Conservation (phyloP, 73 alveolate genomes). For the Uronychia setigera region DNA sequence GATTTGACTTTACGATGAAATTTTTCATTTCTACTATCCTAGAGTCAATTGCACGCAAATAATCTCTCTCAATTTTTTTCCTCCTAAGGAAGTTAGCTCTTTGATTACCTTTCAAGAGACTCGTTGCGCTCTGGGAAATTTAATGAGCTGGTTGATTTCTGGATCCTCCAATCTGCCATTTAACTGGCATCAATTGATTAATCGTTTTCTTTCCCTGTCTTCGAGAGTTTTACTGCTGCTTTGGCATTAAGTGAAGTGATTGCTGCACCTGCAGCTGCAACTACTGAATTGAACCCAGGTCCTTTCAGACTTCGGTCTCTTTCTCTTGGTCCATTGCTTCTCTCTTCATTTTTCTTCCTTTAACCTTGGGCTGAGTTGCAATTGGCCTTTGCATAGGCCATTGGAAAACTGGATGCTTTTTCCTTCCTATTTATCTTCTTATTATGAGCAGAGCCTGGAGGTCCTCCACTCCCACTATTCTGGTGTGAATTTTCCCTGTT, state of each 20-base stretch:
- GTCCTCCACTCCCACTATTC: too few relatives aligned
- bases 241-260: neutral
- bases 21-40: neutral
- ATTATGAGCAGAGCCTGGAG: neutral
- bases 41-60: neutral
- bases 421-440: neutral
- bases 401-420: neutral
- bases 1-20: neutral
- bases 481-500: neutral
- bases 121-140: neutral
- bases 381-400: neutral
- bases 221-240: neutral
- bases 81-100: neutral
- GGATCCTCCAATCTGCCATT: neutral
- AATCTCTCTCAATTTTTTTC: neutral
- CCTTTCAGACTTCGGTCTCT: neutral
- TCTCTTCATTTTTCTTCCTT: neutral
- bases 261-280: conserved; percentile 1
- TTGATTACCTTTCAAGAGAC: neutral
- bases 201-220: neutral
- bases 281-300: neutral
- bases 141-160: neutral
- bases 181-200: too few relatives aligned
- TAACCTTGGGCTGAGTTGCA: neutral
- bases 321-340: neutral